Evolutionary conservation across 306 rosid species (phyloP), one percentile per base, ranked within the genome.

Genomic region (Rosa multiflora): DNA sequence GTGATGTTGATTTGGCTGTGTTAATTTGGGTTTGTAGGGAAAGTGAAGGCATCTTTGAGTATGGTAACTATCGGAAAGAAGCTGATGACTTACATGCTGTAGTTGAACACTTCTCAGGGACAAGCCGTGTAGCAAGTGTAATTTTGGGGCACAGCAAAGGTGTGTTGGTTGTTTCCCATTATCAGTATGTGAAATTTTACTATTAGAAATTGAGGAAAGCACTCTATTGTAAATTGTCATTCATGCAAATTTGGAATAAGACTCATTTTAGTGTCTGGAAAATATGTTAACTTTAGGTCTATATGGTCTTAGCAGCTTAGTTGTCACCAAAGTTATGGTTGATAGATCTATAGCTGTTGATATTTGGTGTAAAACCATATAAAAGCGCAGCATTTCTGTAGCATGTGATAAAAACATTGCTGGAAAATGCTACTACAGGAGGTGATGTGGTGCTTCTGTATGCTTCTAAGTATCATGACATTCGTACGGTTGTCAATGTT

Each of bases 61-160:
- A 32, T 79, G 93, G 89, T 63, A 35, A 82, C 83, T 85, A 86
- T 72, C 67, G 76, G 83, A 85, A 85, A 72, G 98, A 94, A 83
- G 91, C 84, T 85, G 98, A 92, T 61, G 97, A 94, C 88, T 58
- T 90, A 56, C 88, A 73, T 76, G 59, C 89, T 46, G 92, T 90
- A 49, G 75, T 81, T 75, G 89, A 90, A 78, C 79, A 94, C 83
- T 90, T 91, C 83, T 78, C 59, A 37, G 76, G 67, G 66, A 87
- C 81, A 67, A 89, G 87, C 48, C 87, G 87, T 48, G 59, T 11
- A 64, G 82, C 90, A 52, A 76, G 82, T 81, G 89, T 83, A 74
- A 89, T 90, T 70, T 56, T 92, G 76, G 98, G 98, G 83, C 96
- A 92, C 73, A 92, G 96, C 78, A 89, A 92, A 94, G 97, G 98